phyloP scores from a whole-genome alignment of 1,139 yeast genomes.

The Yamadazyma diospyri region DNA sequence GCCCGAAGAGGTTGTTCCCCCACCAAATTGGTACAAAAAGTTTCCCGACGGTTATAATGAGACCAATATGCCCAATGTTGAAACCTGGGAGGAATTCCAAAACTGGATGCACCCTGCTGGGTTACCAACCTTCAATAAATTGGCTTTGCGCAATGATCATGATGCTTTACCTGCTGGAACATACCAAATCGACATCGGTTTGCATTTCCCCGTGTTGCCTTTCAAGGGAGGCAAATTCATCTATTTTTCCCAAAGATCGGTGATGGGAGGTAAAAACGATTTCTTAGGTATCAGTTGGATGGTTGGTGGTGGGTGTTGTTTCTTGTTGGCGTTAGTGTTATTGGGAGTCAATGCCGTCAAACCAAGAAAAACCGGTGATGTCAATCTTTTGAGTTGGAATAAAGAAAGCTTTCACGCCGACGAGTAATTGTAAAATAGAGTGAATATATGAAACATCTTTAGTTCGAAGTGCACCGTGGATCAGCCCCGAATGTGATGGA shows the following conservation, averaged over 20 bases:
- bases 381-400: constrained; percentile 72
- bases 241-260: constrained; percentile 79
- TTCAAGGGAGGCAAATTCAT: constrained; percentile 81
- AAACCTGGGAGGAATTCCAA: constrained; percentile 69
- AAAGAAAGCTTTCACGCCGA: constrained; percentile 24
- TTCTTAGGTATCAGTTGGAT: constrained; percentile 89
- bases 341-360: constrained; percentile 57
- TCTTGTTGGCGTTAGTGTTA: constrained; percentile 56
- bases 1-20: constrained; percentile 64
- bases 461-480: no score
- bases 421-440: constrained; percentile 5
- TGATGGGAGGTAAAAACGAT: constrained; percentile 85
- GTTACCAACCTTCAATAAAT: constrained; percentile 76
- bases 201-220: constrained; percentile 83
- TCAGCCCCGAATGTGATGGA: no score
- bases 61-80: constrained; percentile 58
- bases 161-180: constrained; percentile 59
- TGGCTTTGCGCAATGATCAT: constrained; percentile 76
- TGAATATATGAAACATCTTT: constrained; percentile 1
- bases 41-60: constrained; percentile 72
- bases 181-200: constrained; percentile 69
- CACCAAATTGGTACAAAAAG: constrained; percentile 67
- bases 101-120: constrained; percentile 99
- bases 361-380: constrained; percentile 77
- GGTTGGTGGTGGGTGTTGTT: constrained; percentile 88